Conservation (phyloP, 2,329 filamentous ascomycete species). For the Aspergillus sp. region DNA sequence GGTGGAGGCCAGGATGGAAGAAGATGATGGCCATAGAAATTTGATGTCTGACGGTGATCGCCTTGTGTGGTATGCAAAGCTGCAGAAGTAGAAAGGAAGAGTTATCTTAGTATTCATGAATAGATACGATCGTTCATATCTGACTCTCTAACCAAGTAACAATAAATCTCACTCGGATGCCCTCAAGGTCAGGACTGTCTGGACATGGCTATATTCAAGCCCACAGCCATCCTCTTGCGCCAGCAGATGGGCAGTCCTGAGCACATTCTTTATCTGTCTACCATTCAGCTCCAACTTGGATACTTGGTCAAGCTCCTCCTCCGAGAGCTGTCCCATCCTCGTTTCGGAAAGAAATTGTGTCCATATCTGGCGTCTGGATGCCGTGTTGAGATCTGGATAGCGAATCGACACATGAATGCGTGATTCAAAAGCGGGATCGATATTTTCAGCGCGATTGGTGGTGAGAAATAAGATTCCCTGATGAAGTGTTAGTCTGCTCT, state of each 20-base stretch:
- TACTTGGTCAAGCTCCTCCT: conserved; percentile 18
- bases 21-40: too few relatives aligned
- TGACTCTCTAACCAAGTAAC: too few relatives aligned
- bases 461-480: conserved; percentile 44
- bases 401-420: conserved; percentile 37
- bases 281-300: conserved; percentile 23
- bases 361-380: conserved; percentile 39
- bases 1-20: too few relatives aligned
- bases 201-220: conserved; percentile 15
- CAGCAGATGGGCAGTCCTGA: conserved; percentile 40
- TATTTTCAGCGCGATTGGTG: conserved; percentile 40
- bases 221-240: conserved; percentile 20
- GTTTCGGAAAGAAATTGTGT: conserved; percentile 36
- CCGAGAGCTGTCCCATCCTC: conserved; percentile 12
- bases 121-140: too few relatives aligned
- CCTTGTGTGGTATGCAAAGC: too few relatives aligned
- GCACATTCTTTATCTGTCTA: conserved; percentile 42
- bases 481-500: conserved; percentile 27
- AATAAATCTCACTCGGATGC: neutral
- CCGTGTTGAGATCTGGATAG: conserved; percentile 36
- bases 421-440: conserved; percentile 44
- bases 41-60: too few relatives aligned
- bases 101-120: too few relatives aligned
- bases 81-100: too few relatives aligned
- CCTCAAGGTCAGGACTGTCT: conserved; percentile 14